Percentiles rank a stretch among this genome's conserved stretches.
Evolutionary conservation across 371 early-diverging fungal genomes (phyloP).

Genomic region (Nematocida minor): DNA sequence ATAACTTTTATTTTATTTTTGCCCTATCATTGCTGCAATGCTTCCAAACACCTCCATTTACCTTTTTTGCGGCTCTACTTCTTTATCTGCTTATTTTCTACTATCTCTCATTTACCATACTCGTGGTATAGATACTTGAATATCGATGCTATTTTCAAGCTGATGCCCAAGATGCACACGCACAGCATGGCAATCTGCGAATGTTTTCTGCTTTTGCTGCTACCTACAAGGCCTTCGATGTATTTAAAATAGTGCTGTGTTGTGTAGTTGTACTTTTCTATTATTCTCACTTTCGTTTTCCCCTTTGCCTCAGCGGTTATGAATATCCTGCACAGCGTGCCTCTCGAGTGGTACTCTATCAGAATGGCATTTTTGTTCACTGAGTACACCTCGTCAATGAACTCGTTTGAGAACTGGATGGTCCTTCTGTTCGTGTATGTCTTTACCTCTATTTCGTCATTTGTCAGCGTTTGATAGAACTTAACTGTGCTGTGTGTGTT

Average conservation of each 20-base stretch:
- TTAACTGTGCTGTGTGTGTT: not conserved
- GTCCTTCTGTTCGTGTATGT: slow-evolving; percentile 46
- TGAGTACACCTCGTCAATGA: slow-evolving; percentile 41
- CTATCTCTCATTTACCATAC: no score
- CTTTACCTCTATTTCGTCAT: slow-evolving; percentile 4
- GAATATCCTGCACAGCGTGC: slow-evolving; percentile 35
- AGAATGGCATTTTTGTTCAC: not conserved
- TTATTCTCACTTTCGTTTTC: slow-evolving; percentile 1
- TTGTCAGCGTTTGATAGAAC: slow-evolving; percentile 34
- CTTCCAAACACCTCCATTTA: no score
- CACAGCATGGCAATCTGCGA: no score
- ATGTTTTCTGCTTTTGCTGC: no score
- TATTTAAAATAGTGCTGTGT: slow-evolving; percentile 45
- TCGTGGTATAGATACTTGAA: no score
- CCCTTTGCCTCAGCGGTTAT: not conserved
- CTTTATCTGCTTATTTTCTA: no score
- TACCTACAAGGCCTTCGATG: not conserved
- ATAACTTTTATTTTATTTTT: no score
- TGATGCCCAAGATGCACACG: no score
- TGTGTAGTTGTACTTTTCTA: slow-evolving; percentile 51
- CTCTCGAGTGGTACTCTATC: slow-evolving; percentile 45
- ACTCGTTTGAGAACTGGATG: slow-evolving; percentile 46
- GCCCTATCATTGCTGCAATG: no score
- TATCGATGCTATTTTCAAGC: no score
- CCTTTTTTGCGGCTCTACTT: no score